Percentiles rank a stretch among this genome's conserved stretches.
These are phyloP conservation scores for Coelastrella sp. DNA, from an alignment of 139 green algal genomes.

Conservation along the genomic window DNA sequence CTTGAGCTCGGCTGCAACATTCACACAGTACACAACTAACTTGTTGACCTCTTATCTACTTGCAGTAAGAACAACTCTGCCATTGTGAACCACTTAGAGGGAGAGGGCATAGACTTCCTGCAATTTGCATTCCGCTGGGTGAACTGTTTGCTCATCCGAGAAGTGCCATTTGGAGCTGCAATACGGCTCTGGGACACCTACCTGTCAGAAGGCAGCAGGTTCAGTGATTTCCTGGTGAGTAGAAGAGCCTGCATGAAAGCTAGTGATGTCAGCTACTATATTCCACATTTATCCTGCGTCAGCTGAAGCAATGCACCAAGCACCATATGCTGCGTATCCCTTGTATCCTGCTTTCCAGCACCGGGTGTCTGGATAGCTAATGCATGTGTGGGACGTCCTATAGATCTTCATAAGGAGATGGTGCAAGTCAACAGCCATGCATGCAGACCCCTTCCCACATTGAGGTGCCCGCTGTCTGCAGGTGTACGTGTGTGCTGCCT, in stretches of 20 bases:
- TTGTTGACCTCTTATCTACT: not conserved
- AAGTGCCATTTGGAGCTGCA: constrained; percentile 83
- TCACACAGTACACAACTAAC: too few relatives aligned
- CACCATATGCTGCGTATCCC: too few relatives aligned
- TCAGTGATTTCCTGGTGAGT: constrained; percentile 86
- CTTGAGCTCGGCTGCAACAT: too few relatives aligned
- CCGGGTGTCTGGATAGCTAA: too few relatives aligned
- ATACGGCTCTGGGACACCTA: constrained; percentile 96
- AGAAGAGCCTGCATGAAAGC: not conserved
- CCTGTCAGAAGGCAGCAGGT: constrained; percentile 80
- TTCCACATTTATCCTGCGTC: too few relatives aligned
- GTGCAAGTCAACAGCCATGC: not conserved
- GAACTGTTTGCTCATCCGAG: constrained; percentile 96
- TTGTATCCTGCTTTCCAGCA: too few relatives aligned
- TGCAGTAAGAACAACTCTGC: constrained; percentile 59
- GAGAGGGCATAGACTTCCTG: constrained; percentile 93
- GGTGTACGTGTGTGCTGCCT: constrained; percentile 82
- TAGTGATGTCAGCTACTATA: not conserved
- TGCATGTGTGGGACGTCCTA: too few relatives aligned
- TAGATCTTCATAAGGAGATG: too few relatives aligned
- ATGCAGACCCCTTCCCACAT: not conserved
- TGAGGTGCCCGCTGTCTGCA: constrained; percentile 29
- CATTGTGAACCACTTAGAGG: constrained; percentile 81
- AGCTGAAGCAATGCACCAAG: too few relatives aligned
- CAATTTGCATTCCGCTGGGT: constrained; percentile 99